These are phyloP conservation scores for Fusarium anthophilum DNA, from an alignment of 2,329 filamentous ascomycete genomes.

Conservation along the genomic window DNA sequence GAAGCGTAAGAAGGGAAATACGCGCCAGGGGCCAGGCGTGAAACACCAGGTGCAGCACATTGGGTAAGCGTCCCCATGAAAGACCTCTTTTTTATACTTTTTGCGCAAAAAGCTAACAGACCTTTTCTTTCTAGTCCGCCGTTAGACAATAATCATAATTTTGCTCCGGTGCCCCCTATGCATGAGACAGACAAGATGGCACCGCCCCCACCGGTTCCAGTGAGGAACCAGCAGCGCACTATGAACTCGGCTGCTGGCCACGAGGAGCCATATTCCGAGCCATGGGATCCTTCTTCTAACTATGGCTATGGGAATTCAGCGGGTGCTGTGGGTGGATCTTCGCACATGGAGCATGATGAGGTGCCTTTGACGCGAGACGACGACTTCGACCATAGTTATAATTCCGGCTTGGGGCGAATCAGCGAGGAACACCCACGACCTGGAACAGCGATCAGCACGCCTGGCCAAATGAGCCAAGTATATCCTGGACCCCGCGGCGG, in stretches of 20 bases:
- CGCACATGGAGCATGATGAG: constrained; percentile 47
- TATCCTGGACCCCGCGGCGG: constrained; percentile 38
- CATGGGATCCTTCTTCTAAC: constrained; percentile 23
- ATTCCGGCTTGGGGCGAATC: constrained; percentile 52
- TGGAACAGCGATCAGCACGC: constrained; percentile 30
- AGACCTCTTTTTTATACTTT: not conserved
- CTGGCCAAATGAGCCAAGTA: constrained; percentile 31
- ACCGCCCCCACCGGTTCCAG: constrained; percentile 28
- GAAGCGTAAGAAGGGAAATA: constrained; percentile 55
- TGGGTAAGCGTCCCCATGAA: constrained; percentile 46
- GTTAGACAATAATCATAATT: constrained; percentile 36
- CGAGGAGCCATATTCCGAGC: constrained; percentile 29
- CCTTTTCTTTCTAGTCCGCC: constrained; percentile 41
- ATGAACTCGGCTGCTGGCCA: constrained; percentile 28
- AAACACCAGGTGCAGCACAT: constrained; percentile 52
- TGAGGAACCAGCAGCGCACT: constrained; percentile 24
- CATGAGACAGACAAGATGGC: constrained; percentile 40
- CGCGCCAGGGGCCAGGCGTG: constrained; percentile 54
- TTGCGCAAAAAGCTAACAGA: constrained; percentile 26
- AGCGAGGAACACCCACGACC: constrained; percentile 45
- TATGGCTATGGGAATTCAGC: constrained; percentile 29
- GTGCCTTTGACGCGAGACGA: constrained; percentile 54
- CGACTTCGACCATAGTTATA: constrained; percentile 56
- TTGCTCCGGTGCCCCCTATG: constrained; percentile 44
- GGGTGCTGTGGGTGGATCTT: constrained; percentile 37